These are phyloP conservation scores for Gymnopus androsaceus DNA, from an alignment of 1,284 basidiomycete genomes.

Conservation along the genomic window DNA sequence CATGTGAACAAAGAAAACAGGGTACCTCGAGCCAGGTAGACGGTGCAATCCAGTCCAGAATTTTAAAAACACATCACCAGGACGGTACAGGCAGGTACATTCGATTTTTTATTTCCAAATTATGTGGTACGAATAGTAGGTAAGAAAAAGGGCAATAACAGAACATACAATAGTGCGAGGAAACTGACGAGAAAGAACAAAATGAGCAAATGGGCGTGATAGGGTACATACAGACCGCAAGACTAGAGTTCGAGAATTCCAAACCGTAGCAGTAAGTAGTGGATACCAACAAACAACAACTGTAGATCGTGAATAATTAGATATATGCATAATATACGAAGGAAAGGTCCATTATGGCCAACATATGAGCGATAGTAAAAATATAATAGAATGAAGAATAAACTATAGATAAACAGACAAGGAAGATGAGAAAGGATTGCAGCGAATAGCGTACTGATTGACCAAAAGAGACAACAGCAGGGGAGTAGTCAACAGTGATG, in stretches of 20 bases:
- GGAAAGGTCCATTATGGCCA: neutral
- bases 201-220: neutral
- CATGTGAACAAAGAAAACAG: no score
- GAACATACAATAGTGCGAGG: neutral
- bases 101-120: no score
- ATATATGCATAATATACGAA: neutral
- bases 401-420: neutral
- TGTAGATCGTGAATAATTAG: neutral
- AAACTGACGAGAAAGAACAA: neutral
- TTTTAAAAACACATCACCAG: no score
- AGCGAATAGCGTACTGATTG: neutral
- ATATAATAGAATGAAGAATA: neutral
- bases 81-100: no score
- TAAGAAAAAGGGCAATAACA: no score
- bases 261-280: neutral
- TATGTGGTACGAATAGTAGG: no score
- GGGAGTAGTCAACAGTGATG: neutral
- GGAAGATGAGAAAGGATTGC: neutral
- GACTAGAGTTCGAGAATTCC: neutral
- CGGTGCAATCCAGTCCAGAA: no score
- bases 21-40: no score
- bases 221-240: conserved; percentile 1
- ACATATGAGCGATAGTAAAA: neutral
- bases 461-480: neutral
- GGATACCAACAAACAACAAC: conserved; percentile 3